These are phyloP conservation scores for Saprolegnia parasitica DNA, from an alignment of 352 stramenopile species.

Conservation along the genomic window DNA sequence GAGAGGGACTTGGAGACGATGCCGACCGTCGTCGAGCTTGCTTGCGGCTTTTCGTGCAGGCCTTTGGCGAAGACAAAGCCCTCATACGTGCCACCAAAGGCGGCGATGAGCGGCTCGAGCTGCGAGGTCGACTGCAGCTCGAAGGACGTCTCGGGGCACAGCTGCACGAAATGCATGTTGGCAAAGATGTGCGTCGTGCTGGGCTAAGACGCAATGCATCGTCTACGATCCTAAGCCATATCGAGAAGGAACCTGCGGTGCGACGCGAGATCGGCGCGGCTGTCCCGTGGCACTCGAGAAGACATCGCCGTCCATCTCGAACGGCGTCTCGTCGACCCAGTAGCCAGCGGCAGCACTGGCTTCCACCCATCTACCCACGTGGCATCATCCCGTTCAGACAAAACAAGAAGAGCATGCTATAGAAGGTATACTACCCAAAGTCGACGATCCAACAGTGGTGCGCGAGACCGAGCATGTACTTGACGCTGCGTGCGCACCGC, in stretches of 20 bases:
- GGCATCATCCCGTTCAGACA: not conserved
- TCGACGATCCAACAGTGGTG: slow-evolving; percentile 73
- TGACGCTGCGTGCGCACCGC: slow-evolving; percentile 76
- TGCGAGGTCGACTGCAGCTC: slow-evolving; percentile 52
- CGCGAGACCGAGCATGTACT: slow-evolving; percentile 80
- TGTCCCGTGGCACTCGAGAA: slow-evolving; percentile 69
- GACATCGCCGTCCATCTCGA: slow-evolving; percentile 75
- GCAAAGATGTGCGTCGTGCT: slow-evolving; percentile 70
- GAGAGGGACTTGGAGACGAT: slow-evolving; percentile 70
- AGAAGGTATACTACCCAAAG: slow-evolving; percentile 33
- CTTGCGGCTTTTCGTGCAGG: not conserved
- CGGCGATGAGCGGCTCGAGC: slow-evolving; percentile 50
- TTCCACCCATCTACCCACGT: slow-evolving; percentile 52
- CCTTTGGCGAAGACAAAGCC: slow-evolving; percentile 10
- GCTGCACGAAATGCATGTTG: slow-evolving; percentile 66
- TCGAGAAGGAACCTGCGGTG: slow-evolving; percentile 39
- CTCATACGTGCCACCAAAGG: slow-evolving; percentile 49
- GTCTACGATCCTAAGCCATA: not conserved
- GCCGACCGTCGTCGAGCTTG: slow-evolving; percentile 46
- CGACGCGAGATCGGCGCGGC: slow-evolving; percentile 57
- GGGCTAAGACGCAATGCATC: not conserved
- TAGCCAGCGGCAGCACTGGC: slow-evolving; percentile 51
- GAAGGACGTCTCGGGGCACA: slow-evolving; percentile 62
- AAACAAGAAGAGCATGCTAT: too few relatives aligned
- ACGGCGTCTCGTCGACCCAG: slow-evolving; percentile 66